phyloP scores from a whole-genome alignment of 2,329 filamentous ascomycete genomes.

The Corynespora cassiicola region DNA sequence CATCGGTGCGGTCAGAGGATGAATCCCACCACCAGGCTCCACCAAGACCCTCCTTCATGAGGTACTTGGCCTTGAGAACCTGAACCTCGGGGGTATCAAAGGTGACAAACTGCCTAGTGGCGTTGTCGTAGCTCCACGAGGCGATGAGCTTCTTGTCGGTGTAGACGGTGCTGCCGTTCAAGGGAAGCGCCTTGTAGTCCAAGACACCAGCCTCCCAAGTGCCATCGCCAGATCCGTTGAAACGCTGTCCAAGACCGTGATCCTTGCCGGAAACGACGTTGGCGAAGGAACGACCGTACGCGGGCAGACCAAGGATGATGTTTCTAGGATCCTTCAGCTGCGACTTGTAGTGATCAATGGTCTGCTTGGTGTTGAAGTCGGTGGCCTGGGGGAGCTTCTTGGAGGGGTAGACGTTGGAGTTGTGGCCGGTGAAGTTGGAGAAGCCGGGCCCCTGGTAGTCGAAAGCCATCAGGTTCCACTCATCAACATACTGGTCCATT shows the following conservation, averaged over 20 bases:
- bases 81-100: constrained; percentile 35
- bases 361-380: constrained; percentile 35
- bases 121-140: constrained; percentile 29
- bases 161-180: constrained; percentile 25
- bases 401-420: constrained; percentile 33
- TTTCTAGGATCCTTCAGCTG: constrained; percentile 25
- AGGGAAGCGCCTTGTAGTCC: constrained; percentile 36
- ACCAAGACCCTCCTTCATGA: constrained; percentile 30
- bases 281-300: constrained; percentile 37
- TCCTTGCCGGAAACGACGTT: constrained; percentile 25
- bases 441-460: constrained; percentile 73
- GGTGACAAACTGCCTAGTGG: constrained; percentile 24
- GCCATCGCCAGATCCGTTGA: constrained; percentile 32
- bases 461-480: constrained; percentile 69
- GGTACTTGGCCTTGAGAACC: constrained; percentile 28
- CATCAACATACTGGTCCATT: constrained; percentile 53
- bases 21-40: constrained; percentile 41
- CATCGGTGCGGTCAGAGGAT: constrained; percentile 24
- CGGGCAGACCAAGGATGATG: constrained; percentile 33
- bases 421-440: constrained; percentile 68
- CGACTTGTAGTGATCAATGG: constrained; percentile 31
- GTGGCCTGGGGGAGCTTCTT: constrained; percentile 23
- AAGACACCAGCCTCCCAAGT: constrained; percentile 31
- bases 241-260: constrained; percentile 57
- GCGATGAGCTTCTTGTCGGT: constrained; percentile 25